Evolutionary conservation across 441 rosid species (phyloP).

Genomic region (Arabidopsis hybrid): DNA sequence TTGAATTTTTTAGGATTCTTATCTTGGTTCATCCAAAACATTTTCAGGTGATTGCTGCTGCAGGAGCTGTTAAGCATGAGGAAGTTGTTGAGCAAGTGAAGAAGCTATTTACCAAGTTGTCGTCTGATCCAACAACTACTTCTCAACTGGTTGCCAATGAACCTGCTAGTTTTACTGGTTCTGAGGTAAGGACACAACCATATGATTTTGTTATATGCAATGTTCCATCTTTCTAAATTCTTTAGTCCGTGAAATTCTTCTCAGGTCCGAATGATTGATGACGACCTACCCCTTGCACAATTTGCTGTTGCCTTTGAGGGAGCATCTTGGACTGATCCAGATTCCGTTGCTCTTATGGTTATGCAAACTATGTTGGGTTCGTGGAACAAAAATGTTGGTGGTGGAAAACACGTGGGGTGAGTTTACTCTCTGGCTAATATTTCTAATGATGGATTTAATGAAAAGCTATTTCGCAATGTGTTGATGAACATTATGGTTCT

Average conservation of each 20-base stretch:
- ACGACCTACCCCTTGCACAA: slow-evolving; percentile 95
- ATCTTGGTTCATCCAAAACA: slow-evolving; percentile 7
- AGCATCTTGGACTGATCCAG: slow-evolving; percentile 99
- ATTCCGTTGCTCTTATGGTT: slow-evolving; percentile 93
- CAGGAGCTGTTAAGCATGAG: slow-evolving; percentile 99
- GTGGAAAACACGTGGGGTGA: slow-evolving; percentile 99
- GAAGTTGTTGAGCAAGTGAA: slow-evolving; percentile 91
- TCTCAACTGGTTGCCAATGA: slow-evolving; percentile 85
- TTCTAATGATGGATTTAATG: neutral
- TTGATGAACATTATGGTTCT: slow-evolving; percentile 34
- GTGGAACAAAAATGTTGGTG: slow-evolving; percentile 84
- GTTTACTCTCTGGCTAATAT: slow-evolving; percentile 24
- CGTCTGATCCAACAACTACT: slow-evolving; percentile 86
- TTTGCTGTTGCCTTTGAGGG: slow-evolving; percentile 97
- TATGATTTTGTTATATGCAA: slow-evolving; percentile 10
- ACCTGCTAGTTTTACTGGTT: slow-evolving; percentile 90
- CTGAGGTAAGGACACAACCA: slow-evolving; percentile 71
- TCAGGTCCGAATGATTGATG: slow-evolving; percentile 95
- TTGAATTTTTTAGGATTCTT: slow-evolving; percentile 19
- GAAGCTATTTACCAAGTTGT: slow-evolving; percentile 80
- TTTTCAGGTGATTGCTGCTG: slow-evolving; percentile 86
- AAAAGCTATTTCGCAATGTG: neutral
- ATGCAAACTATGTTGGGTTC: slow-evolving; percentile 99
- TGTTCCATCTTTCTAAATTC: slow-evolving; percentile 26
- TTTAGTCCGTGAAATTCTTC: slow-evolving; percentile 20